Conservation (phyloP, 495 filamentous ascomycete genomes). For the Daldinia bambusicola region DNA sequence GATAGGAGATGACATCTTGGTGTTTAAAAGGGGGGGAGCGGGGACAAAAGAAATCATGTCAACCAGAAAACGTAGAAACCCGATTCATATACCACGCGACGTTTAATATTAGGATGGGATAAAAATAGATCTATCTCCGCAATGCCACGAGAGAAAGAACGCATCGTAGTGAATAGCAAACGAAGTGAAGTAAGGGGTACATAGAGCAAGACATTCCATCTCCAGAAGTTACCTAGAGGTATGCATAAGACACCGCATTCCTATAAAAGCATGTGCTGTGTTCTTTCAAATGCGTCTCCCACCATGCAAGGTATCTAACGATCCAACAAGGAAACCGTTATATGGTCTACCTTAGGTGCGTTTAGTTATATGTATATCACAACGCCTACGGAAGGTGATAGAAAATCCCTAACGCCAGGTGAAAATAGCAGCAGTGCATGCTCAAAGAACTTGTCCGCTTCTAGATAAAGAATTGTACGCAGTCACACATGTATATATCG, state of each 20-base stretch:
- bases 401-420: neutral
- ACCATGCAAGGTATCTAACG: neutral
- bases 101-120: neutral
- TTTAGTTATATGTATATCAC: neutral
- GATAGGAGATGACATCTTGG: neutral
- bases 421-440: neutral
- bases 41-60: neutral
- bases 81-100: neutral
- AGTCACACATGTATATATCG: constrained; percentile 15
- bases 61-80: neutral
- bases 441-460: constrained; percentile 9
- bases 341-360: neutral
- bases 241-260: constrained; percentile 10
- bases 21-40: neutral
- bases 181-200: neutral
- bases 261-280: neutral
- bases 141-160: neutral
- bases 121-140: neutral
- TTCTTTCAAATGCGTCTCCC: constrained; percentile 7
- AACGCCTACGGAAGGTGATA: neutral
- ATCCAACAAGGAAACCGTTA: neutral
- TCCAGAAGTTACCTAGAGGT: neutral
- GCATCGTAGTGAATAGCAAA: neutral
- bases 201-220: neutral
- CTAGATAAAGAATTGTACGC: constrained; percentile 3